Conservation (phyloP, 1,139 yeast genomes). For the Pneumocystis carinii region DNA sequence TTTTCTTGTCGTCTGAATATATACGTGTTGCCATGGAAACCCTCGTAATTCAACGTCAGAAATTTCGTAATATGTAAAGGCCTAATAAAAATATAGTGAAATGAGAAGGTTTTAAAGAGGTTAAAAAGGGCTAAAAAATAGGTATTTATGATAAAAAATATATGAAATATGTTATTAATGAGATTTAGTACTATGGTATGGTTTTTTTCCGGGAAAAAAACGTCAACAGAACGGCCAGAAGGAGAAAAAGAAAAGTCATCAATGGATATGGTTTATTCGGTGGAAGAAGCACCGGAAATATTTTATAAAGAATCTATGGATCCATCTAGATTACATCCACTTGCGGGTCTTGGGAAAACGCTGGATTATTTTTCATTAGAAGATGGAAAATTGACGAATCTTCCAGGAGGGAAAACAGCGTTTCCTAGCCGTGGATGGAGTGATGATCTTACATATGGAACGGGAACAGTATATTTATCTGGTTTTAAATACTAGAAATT, state of each 20-base stretch:
- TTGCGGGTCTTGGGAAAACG: constrained; percentile 77
- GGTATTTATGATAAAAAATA: too few species aligned
- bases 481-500: background rate
- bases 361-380: constrained; percentile 84
- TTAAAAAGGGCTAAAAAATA: too few species aligned
- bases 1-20: too few species aligned
- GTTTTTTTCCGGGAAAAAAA: background rate
- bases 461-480: constrained; percentile 74
- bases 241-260: background rate
- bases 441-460: constrained; percentile 93
- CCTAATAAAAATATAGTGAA: too few species aligned
- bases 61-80: too few species aligned
- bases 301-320: constrained; percentile 25
- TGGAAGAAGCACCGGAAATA: background rate
- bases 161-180: too few species aligned
- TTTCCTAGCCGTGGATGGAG: constrained; percentile 94
- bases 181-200: background rate
- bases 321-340: constrained; percentile 68
- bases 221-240: background rate
- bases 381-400: constrained; percentile 54
- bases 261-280: background rate
- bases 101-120: too few species aligned
- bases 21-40: too few species aligned
- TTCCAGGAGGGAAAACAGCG: constrained; percentile 80
- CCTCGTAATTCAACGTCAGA: too few species aligned